A percentile compares a stretch with the other conserved stretches of the same genome.
phyloP scores from a whole-genome alignment of 2,329 filamentous ascomycete genomes.

The Colletotrichum australisinense region DNA sequence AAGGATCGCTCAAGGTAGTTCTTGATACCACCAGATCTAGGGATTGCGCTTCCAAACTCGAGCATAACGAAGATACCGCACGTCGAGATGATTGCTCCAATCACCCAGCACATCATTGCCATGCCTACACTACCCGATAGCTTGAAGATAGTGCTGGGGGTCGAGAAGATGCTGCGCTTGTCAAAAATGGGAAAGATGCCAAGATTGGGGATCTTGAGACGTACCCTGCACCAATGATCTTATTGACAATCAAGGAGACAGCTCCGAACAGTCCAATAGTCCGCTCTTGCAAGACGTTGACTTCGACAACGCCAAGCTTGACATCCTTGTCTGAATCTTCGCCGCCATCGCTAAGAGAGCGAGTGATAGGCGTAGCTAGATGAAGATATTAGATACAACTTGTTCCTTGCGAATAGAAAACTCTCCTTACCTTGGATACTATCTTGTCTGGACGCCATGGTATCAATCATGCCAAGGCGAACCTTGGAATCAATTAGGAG shows the following conservation, averaged over 20 bases:
- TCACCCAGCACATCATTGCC: slow-evolving; percentile 41
- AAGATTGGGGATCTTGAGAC: neutral
- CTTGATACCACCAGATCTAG: slow-evolving; percentile 38
- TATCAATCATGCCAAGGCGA: neutral
- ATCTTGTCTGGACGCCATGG: slow-evolving; percentile 7
- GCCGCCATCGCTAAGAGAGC: slow-evolving; percentile 1
- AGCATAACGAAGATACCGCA: slow-evolving; percentile 40
- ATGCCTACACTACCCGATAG: slow-evolving; percentile 39
- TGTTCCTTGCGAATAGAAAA: neutral
- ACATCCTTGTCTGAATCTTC: slow-evolving; percentile 19
- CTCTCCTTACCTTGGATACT: slow-evolving; percentile 4
- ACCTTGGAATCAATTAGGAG: too few species aligned
- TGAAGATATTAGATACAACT: too few species aligned
- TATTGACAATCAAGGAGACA: slow-evolving; percentile 39
- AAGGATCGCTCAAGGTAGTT: slow-evolving; percentile 41
- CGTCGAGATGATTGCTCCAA: slow-evolving; percentile 38
- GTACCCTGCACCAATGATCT: slow-evolving; percentile 41
- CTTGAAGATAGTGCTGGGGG: slow-evolving; percentile 38
- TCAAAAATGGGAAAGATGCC: neutral
- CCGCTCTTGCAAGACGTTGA: slow-evolving; percentile 34
- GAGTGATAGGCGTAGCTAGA: neutral
- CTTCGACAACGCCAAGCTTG: slow-evolving; percentile 17
- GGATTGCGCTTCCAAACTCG: slow-evolving; percentile 40
- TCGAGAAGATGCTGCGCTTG: slow-evolving; percentile 39
- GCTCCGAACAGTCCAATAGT: slow-evolving; percentile 40